Conservation (phyloP, 805 yeast genomes). For the Candida yuanshanica region DNA sequence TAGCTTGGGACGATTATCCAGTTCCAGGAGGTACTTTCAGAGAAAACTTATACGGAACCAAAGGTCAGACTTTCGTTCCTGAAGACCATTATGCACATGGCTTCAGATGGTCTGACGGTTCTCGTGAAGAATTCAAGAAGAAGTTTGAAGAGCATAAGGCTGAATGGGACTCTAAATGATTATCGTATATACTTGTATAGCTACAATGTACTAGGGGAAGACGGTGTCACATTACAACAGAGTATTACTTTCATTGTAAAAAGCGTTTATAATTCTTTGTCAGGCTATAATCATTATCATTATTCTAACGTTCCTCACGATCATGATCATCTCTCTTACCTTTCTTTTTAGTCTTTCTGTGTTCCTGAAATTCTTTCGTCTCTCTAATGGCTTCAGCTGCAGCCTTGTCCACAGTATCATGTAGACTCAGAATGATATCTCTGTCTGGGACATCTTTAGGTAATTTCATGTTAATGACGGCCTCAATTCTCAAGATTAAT, state of each 20-base stretch:
- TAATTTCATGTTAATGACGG: slow-evolving; percentile 74
- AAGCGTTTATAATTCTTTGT: too few relatives aligned
- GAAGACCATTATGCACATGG: slow-evolving; percentile 13
- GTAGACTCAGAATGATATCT: slow-evolving; percentile 69
- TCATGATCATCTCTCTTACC: slow-evolving; percentile 20
- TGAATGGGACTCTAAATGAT: not conserved
- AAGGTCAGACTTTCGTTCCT: slow-evolving; percentile 15
- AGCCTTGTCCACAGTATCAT: slow-evolving; percentile 87
- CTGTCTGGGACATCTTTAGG: slow-evolving; percentile 79
- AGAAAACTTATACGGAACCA: slow-evolving; percentile 25
- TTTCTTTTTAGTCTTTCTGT: slow-evolving; percentile 13
- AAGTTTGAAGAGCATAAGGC: not conserved
- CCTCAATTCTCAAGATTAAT: slow-evolving; percentile 80
- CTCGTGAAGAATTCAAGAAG: slow-evolving; percentile 24
- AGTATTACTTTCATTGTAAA: too few relatives aligned
- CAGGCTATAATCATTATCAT: too few relatives aligned
- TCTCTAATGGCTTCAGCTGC: slow-evolving; percentile 75
- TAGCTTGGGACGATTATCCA: slow-evolving; percentile 30
- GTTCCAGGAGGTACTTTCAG: slow-evolving; percentile 30
- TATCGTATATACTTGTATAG: too few relatives aligned
- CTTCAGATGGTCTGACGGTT: slow-evolving; percentile 21
- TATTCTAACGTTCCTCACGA: slow-evolving; percentile 22
- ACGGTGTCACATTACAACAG: too few relatives aligned
- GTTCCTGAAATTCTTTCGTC: slow-evolving; percentile 27
- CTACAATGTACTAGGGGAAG: too few relatives aligned